A percentile compares a stretch with the other conserved stretches of the same genome.
These are phyloP conservation scores for Sporothrix dimorphospora DNA, from an alignment of 2,329 filamentous ascomycete genomes.

Conservation along the genomic window DNA sequence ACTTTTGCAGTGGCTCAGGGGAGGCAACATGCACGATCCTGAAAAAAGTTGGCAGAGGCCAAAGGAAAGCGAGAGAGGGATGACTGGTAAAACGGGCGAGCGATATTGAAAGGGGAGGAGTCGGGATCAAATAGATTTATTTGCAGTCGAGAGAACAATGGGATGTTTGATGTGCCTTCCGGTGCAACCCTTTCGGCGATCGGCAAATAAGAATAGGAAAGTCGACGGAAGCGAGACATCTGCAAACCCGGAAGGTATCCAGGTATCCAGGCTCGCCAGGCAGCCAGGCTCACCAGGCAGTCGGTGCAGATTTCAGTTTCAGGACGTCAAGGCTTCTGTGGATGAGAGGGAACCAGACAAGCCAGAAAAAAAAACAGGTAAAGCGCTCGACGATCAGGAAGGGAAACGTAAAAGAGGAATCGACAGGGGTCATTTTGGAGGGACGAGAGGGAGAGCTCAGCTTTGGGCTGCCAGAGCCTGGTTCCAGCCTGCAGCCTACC, in stretches of 20 bases:
- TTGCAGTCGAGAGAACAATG: not conserved
- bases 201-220: not conserved
- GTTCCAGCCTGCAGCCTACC: not conserved
- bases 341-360: not conserved
- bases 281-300: too few relatives aligned
- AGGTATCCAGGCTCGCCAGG: too few relatives aligned
- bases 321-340: not conserved
- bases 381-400: slow-evolving; percentile 10
- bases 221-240: not conserved
- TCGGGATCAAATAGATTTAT: too few relatives aligned
- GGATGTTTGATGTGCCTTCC: slow-evolving; percentile 10
- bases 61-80: not conserved
- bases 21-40: not conserved
- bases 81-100: not conserved
- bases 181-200: slow-evolving; percentile 2
- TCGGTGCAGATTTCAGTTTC: slow-evolving; percentile 11
- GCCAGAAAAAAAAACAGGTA: not conserved
- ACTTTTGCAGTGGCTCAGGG: not conserved
- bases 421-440: not conserved
- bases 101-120: not conserved
- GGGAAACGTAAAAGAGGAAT: not conserved
- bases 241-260: not conserved
- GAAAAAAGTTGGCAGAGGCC: slow-evolving; percentile 13
- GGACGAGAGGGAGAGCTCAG: not conserved
- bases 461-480: not conserved